phyloP scores from a whole-genome alignment of 2,329 filamentous ascomycete genomes.

The Metarhizium album region DNA sequence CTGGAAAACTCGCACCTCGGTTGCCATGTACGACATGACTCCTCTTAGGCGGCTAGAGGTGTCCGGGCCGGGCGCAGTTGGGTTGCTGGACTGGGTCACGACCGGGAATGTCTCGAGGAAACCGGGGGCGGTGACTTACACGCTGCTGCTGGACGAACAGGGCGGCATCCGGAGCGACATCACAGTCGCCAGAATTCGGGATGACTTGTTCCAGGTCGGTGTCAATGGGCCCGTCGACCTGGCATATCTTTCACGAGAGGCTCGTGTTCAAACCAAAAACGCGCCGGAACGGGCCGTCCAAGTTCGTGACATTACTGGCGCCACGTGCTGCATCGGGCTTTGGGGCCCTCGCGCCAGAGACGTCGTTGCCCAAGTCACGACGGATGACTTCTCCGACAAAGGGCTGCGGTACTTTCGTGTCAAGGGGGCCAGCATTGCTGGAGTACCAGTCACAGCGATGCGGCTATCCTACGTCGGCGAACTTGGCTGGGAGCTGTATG shows the following conservation, averaged over 20 bases:
- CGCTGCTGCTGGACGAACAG: conserved; percentile 40
- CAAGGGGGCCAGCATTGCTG: conserved; percentile 37
- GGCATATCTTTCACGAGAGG: conserved; percentile 42
- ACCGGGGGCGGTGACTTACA: conserved; percentile 42
- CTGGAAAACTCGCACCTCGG: conserved; percentile 53
- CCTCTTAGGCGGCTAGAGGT: conserved; percentile 47
- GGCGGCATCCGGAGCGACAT: conserved; percentile 47
- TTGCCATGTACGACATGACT: conserved; percentile 53
- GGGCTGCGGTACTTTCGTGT: conserved; percentile 39
- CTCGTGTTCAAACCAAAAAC: conserved; percentile 32
- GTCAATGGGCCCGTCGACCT: conserved; percentile 45
- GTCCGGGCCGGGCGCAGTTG: conserved; percentile 42
- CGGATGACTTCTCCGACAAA: conserved; percentile 33
- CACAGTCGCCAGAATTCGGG: conserved; percentile 40
- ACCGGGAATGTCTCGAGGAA: conserved; percentile 37
- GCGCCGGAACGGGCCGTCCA: conserved; percentile 32
- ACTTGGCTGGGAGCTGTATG: conserved; percentile 51
- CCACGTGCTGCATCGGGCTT: conserved; percentile 49
- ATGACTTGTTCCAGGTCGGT: conserved; percentile 42
- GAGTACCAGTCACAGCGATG: conserved; percentile 45
- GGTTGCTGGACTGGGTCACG: conserved; percentile 42
- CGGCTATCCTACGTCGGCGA: conserved; percentile 52
- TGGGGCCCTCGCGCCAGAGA: conserved; percentile 48
- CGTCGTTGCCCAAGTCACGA: conserved; percentile 34
- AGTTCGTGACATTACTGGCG: conserved; percentile 48